Evolutionary conservation across 805 yeast species (phyloP).

Genomic region (Kuraishia cidri): DNA sequence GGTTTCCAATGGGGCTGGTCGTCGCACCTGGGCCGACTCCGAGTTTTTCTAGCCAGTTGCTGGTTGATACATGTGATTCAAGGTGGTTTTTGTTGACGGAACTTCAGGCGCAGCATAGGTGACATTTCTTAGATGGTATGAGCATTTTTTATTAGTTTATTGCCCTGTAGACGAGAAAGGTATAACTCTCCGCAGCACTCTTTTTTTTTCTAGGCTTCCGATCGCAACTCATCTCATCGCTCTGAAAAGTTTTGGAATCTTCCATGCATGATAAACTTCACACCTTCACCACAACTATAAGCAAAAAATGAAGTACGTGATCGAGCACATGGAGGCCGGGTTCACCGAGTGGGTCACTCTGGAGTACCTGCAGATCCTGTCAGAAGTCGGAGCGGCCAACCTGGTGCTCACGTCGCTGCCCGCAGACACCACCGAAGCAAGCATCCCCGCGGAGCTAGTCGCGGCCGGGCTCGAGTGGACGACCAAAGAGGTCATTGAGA

Average conservation of each 20-base stretch:
- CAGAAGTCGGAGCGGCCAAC: conserved; percentile 75
- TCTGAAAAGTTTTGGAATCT: neutral
- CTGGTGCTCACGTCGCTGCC: conserved; percentile 75
- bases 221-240: neutral
- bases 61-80: too few species aligned
- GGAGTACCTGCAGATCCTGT: conserved; percentile 76
- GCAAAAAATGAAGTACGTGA: conserved; percentile 71
- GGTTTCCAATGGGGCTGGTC: too few species aligned
- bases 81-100: neutral
- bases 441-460: conserved; percentile 53
- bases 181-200: too few species aligned
- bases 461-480: conserved; percentile 78
- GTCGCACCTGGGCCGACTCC: too few species aligned
- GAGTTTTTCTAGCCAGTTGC: too few species aligned
- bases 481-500: conserved; percentile 53
- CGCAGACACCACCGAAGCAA: conserved; percentile 41
- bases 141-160: too few species aligned
- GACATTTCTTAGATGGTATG: too few species aligned
- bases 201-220: too few species aligned
- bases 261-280: neutral
- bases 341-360: conserved; percentile 93
- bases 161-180: too few species aligned
- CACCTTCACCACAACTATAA: neutral
- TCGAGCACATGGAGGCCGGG: conserved; percentile 97
- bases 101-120: too few species aligned